phyloP scores from a whole-genome alignment of 1,284 basidiomycete species.

The Papiliotrema flavescens region DNA sequence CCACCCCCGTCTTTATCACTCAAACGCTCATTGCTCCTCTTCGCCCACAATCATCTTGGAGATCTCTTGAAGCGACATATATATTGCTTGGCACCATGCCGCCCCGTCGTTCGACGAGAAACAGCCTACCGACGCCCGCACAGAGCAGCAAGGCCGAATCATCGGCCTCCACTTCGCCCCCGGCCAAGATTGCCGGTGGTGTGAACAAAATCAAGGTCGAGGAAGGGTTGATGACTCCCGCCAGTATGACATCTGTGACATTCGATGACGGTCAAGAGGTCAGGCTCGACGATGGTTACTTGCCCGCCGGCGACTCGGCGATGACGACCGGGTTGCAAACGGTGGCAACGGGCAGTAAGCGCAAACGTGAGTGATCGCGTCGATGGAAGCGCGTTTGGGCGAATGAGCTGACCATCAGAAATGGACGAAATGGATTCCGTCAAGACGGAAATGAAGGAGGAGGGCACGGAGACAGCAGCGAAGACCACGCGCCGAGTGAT shows the following conservation, averaged over 20 bases:
- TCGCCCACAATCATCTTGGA: neutral
- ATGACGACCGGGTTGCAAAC: conserved; percentile 2
- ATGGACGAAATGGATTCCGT: neutral
- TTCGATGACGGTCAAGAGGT: neutral
- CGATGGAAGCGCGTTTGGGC: no score
- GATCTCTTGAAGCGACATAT: neutral
- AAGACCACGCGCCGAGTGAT: conserved; percentile 8
- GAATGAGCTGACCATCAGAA: no score
- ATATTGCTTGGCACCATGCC: conserved; percentile 5
- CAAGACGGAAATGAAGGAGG: neutral
- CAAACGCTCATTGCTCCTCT: no score
- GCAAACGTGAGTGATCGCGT: conserved; percentile 14
- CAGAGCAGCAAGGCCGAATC: conserved; percentile 11
- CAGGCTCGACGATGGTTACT: neutral
- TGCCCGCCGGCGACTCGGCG: no score
- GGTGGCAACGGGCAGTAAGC: conserved; percentile 8
- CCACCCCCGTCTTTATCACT: no score
- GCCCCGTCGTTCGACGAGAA: conserved; percentile 13
- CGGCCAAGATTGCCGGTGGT: neutral
- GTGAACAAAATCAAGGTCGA: neutral
- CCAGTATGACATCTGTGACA: conserved; percentile 11
- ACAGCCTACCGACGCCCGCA: conserved; percentile 29
- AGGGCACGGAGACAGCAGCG: neutral
- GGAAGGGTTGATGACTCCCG: conserved; percentile 13
- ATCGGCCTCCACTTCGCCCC: conserved; percentile 5